Evolutionary conservation across 805 yeast species (phyloP), one percentile per base, ranked within the genome.

Genomic region (Metschnikowia matae): DNA sequence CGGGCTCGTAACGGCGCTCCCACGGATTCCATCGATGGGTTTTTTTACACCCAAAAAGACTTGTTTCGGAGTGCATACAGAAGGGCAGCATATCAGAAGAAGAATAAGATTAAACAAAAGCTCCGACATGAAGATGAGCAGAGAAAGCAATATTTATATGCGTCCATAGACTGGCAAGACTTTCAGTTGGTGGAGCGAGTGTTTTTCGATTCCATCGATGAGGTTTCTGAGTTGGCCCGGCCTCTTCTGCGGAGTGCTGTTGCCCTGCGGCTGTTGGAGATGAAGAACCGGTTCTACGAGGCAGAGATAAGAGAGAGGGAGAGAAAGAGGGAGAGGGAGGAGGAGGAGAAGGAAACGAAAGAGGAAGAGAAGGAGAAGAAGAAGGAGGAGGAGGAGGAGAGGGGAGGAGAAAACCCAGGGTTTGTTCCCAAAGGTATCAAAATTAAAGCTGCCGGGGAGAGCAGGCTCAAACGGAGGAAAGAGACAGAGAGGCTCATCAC

Each of bases 131-230:
- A 75, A 50, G 55, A 60, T 26, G 26, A 35, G 10, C 51, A 42
- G 17, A 31, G 42, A 17, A 20, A 42, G 20, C 68, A 66, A 50
- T 56, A 81, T 4, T 83, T 79, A 39, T 88, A 77, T 67, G 89
- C 91, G 0, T 79, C 86, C 8, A 83, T 89, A 20, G 90, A 91
- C 67, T 92, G 99, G 99, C 83, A 84, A 49, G 88, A 87, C 54
- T 92, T 91, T 62, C 73, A 77, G 2, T 73, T 88, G 15, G 85
- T 88, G 6, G 89, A 83, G 45, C 81, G 84, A 2, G 73, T 90
- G 13, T 82, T 77, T 44, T 85, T 89, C 56, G 80, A 80, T 14
- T 82, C 81, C 2, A 66, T 80, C 6, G 90, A 84, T 63, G 73
- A 76, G 52, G 79, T 77, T 10, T 75, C 80, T 4, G 85, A 82